These are phyloP conservation scores for Lathyrus sativus DNA, from an alignment of 306 rosid species.

Conservation along the genomic window DNA sequence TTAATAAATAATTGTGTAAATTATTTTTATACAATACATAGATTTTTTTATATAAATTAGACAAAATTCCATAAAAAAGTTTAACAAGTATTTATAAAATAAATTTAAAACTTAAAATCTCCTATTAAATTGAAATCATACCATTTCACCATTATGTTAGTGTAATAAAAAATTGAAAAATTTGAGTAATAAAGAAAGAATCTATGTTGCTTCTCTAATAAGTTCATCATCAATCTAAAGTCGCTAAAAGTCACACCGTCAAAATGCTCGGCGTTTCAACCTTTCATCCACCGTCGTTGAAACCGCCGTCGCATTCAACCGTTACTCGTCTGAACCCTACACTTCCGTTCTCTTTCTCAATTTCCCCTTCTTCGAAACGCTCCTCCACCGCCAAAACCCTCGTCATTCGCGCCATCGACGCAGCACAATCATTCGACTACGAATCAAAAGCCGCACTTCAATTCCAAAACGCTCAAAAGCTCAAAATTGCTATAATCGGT, in stretches of 20 bases:
- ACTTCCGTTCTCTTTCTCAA: constrained; percentile 1
- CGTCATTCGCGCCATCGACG: constrained; percentile 60
- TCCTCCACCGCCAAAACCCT: constrained; percentile 27
- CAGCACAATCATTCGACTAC: constrained; percentile 70
- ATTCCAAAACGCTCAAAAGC: constrained; percentile 48
- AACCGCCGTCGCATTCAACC: constrained; percentile 13
- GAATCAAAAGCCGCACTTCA: constrained; percentile 63
- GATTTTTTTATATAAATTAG: no score
- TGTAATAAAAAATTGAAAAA: no score
- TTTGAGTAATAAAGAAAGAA: no score
- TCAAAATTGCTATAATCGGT: constrained; percentile 69
- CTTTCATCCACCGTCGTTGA: constrained; percentile 22
- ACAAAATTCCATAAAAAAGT: no score
- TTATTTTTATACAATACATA: no score
- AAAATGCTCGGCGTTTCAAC: constrained; percentile 45
- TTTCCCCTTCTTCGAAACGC: background rate
- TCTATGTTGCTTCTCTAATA: no score
- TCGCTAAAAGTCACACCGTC: background rate
- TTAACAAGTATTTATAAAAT: no score
- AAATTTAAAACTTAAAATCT: no score
- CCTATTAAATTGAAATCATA: no score
- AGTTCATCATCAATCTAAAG: no score
- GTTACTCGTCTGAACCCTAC: constrained; percentile 8
- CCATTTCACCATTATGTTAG: no score
- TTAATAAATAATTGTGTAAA: no score